These are phyloP conservation scores for Stachybotrys echinatus DNA, from an alignment of 2,329 filamentous ascomycete species.

Conservation along the genomic window DNA sequence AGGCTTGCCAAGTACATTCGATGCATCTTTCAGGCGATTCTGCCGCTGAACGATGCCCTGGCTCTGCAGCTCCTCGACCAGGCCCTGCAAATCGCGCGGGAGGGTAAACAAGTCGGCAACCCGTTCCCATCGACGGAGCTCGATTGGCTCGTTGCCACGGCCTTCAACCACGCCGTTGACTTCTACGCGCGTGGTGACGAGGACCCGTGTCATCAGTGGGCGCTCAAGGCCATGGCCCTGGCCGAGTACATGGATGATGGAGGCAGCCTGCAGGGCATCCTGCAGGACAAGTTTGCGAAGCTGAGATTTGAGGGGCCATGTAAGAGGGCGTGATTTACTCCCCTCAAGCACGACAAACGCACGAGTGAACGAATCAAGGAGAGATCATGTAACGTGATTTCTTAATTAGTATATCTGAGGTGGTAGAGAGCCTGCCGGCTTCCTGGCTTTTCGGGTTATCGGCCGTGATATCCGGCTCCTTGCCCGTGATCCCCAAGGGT, in stretches of 20 bases:
- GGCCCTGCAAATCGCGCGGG: conserved; percentile 46
- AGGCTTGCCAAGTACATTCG: conserved; percentile 73
- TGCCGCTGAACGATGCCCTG: conserved; percentile 50
- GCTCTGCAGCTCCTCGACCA: conserved; percentile 61
- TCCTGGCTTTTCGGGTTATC: too few species aligned
- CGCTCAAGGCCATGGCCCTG: conserved; percentile 55
- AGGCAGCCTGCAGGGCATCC: conserved; percentile 34
- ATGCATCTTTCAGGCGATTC: conserved; percentile 65
- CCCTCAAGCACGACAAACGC: too few species aligned
- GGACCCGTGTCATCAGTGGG: conserved; percentile 54
- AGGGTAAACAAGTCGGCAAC: conserved; percentile 36
- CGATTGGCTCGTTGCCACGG: conserved; percentile 67
- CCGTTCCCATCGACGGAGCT: conserved; percentile 63
- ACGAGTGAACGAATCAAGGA: too few species aligned
- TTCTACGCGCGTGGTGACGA: conserved; percentile 53
- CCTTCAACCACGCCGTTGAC: conserved; percentile 68
- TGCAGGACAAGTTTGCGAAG: conserved; percentile 39
- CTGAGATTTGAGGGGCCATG: conserved; percentile 20
- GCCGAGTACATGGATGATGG: conserved; percentile 54
- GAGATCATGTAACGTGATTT: too few species aligned
- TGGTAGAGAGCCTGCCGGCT: too few species aligned
- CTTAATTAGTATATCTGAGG: too few species aligned
- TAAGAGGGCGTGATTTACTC: not conserved
- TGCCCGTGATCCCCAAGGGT: too few species aligned
- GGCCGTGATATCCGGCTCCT: too few species aligned